These are phyloP conservation scores for Colletotrichum sp. DNA, from an alignment of 2,329 filamentous ascomycete genomes.

Conservation along the genomic window DNA sequence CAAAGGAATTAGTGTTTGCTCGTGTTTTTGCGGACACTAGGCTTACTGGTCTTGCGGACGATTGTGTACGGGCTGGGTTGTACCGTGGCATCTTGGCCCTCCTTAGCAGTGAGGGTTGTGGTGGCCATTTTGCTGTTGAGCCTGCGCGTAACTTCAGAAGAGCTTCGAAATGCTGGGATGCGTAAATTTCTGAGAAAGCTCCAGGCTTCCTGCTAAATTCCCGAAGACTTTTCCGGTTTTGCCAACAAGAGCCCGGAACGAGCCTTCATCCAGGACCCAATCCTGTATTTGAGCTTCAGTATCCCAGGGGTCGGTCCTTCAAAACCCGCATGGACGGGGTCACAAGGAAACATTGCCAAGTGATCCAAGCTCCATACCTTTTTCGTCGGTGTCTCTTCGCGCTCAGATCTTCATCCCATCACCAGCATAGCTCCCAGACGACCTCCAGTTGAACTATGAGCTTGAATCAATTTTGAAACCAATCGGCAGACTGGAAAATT, in stretches of 20 bases:
- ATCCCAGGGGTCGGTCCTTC: not conserved
- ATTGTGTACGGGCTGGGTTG: not conserved
- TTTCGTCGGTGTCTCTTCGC: not conserved
- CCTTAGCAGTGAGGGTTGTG: not conserved
- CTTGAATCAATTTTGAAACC: not conserved
- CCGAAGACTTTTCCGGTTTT: not conserved
- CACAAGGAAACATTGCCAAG: not conserved
- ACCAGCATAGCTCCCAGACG: not conserved
- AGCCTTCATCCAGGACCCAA: not conserved
- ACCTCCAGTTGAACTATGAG: not conserved
- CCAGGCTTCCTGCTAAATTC: not conserved
- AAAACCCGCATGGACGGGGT: not conserved
- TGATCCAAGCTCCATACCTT: not conserved
- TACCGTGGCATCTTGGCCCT: not conserved
- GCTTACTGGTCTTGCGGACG: not conserved
- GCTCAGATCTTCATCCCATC: not conserved
- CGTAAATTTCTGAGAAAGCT: not conserved
- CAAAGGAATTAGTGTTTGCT: not conserved
- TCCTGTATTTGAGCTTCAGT: not conserved
- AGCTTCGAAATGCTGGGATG: not conserved
- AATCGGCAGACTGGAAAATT: not conserved
- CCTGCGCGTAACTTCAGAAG: not conserved
- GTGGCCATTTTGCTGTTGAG: not conserved
- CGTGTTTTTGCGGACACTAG: fast-evolving
- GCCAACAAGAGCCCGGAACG: not conserved